Evolutionary conservation across 768 basidiomycete species (phyloP).

Genomic region (Macrolepiota fuliginosa): DNA sequence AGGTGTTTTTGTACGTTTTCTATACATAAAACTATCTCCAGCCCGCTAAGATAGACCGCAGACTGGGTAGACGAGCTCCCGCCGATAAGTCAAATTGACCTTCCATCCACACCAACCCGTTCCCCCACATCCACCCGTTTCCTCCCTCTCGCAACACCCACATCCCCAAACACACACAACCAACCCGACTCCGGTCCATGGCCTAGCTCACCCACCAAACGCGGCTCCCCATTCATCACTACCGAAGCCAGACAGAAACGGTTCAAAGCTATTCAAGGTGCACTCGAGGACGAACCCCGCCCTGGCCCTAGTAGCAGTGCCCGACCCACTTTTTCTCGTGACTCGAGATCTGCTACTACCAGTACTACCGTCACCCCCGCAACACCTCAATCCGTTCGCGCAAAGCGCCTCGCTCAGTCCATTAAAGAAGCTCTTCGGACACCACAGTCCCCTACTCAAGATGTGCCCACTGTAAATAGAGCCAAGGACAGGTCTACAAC

Average conservation of each 20-base stretch:
- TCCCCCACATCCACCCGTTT: not conserved
- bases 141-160: not conserved
- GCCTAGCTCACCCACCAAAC: conserved; percentile 3
- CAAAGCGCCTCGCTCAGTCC: not conserved
- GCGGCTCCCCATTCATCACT: not conserved
- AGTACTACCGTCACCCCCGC: not conserved
- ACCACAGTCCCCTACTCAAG: not conserved
- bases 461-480: too few species aligned
- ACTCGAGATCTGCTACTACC: not conserved
- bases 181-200: not conserved
- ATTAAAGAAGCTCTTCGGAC: not conserved
- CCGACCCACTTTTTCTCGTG: not conserved
- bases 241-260: not conserved
- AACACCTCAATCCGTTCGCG: not conserved
- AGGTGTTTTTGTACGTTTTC: conserved; percentile 34
- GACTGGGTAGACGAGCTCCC: conserved; percentile 11
- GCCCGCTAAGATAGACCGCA: not conserved
- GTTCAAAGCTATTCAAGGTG: conserved; percentile 2
- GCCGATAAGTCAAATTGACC: not conserved
- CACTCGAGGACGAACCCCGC: not conserved
- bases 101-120: not conserved
- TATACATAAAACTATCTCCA: not conserved
- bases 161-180: not conserved
- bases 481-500: not conserved
- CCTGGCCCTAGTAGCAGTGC: not conserved